A percentile compares a stretch with the other conserved stretches of the same genome.
Evolutionary conservation across 129 eudicot genomes (phyloP).

Genomic region (Centella asiatica): DNA sequence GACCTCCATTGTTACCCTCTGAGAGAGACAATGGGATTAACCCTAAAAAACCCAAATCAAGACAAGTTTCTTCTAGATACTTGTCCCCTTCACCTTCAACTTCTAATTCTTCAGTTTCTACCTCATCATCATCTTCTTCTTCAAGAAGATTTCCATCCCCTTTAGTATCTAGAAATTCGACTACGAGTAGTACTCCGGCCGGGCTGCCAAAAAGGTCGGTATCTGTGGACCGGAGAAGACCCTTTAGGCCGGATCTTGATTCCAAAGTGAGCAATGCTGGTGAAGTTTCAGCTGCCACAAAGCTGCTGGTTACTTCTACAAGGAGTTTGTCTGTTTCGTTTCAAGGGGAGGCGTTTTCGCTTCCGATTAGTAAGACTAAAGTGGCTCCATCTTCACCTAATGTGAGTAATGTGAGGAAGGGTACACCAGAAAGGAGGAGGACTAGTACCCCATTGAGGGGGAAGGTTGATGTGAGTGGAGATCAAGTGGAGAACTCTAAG

Average conservation of each 20-base stretch:
- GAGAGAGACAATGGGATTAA: slow-evolving; percentile 45
- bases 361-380: slow-evolving; percentile 87
- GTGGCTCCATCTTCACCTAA: slow-evolving; percentile 52
- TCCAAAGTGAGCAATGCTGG: slow-evolving; percentile 39
- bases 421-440: slow-evolving; percentile 69
- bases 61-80: slow-evolving; percentile 68
- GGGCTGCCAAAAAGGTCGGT: slow-evolving; percentile 52
- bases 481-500: slow-evolving; percentile 38
- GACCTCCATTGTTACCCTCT: slow-evolving; percentile 80
- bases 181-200: slow-evolving; percentile 17
- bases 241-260: slow-evolving; percentile 55
- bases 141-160: slow-evolving; percentile 79
- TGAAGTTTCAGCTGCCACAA: slow-evolving; percentile 68
- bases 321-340: slow-evolving; percentile 89
- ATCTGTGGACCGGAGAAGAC: slow-evolving; percentile 71
- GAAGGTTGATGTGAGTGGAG: slow-evolving; percentile 36
- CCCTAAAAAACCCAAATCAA: slow-evolving; percentile 56
- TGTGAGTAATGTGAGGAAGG: slow-evolving; percentile 47
- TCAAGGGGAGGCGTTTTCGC: slow-evolving; percentile 83
- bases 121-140: slow-evolving; percentile 29
- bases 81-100: slow-evolving; percentile 67
- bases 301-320: slow-evolving; percentile 76
- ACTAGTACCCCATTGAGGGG: slow-evolving; percentile 51
- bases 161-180: slow-evolving; percentile 41
- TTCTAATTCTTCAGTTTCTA: slow-evolving; percentile 38